Evolutionary conservation across 2,329 filamentous ascomycete species (phyloP), one percentile per base, ranked within the genome.

Genomic region (Ramichloridium luteum): DNA sequence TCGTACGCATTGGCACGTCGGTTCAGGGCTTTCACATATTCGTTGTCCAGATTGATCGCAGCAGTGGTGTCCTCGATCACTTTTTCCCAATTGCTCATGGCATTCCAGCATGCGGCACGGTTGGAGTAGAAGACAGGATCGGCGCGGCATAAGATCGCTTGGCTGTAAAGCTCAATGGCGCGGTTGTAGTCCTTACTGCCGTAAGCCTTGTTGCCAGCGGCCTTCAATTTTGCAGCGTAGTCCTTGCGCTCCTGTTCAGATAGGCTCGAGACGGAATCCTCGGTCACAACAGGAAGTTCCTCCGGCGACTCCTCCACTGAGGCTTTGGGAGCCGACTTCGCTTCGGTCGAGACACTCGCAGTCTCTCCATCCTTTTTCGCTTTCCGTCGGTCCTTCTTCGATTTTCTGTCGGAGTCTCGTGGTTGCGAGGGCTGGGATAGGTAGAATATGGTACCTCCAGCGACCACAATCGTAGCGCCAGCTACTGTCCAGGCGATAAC

Each of bases 81-180:
- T 67, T 90, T 88, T 30, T 92, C 80, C 85, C 88, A 98, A 50
- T 93, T 72, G 44, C 75, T 77, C 54, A 90, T 75, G 45, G 90
- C 85, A 57, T 93, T 96, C 66, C 85, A 92, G 70, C 90, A 98
- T 33, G 90, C 90, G 36, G 90, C 90, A 49, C 90, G 80, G 70
- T 98, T 98, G 43, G 90, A 96, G 71, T 92, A 98, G 70, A 90
- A 98, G 57, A 98, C 86, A 17, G 90, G 85, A 53, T 98, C 90
- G 36, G 86, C 80, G 65, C 90, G 93, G 78, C 90, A 96, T 31
- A 96, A 66, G 49, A 98, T 93, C 30, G 90, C 90, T 64, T 93
- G 83, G 45, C 82, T 82, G 63, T 98, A 98, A 20, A 98, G 75
- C 4, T 86, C 80, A 54, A 98, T 98, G 46, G 90, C 90, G 50